These are phyloP conservation scores for Camellia lanceoleosa DNA, from an alignment of 148 eudicot genomes.

Conservation along the genomic window DNA sequence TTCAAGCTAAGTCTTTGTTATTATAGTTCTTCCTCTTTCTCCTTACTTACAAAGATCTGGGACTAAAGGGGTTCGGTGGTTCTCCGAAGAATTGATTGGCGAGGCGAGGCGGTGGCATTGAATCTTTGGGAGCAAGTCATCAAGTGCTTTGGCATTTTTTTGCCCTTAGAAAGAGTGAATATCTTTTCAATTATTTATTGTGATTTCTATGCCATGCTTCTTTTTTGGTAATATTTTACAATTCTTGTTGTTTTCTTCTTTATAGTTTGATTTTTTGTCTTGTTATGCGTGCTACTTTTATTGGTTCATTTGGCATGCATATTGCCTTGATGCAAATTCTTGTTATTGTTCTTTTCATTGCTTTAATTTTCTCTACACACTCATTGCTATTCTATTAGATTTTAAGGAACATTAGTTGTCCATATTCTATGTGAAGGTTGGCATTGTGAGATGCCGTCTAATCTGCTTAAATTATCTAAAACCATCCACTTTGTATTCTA, in stretches of 20 bases:
- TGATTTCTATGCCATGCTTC: conserved; percentile 8
- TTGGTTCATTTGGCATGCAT: neutral
- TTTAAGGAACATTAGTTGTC: neutral
- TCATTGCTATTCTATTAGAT: neutral
- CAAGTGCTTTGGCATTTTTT: conserved; percentile 97
- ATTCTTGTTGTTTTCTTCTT: neutral
- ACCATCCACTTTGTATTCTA: conserved; percentile 1
- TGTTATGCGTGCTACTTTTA: neutral
- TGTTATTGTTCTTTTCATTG: neutral
- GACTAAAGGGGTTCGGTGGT: conserved; percentile 99
- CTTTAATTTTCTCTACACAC: neutral
- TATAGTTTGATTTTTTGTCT: neutral
- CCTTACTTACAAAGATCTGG: conserved; percentile 70
- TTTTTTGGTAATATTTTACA: neutral
- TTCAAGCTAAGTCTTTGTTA: neutral
- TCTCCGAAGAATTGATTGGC: conserved; percentile 96
- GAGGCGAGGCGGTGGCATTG: conserved; percentile 95
- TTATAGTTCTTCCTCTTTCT: conserved; percentile 11
- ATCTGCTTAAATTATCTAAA: neutral
- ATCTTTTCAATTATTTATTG: neutral
- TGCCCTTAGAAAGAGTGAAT: conserved; percentile 88
- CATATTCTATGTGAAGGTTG: neutral
- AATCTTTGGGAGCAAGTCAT: conserved; percentile 96
- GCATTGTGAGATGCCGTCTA: neutral
- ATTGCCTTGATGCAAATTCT: neutral